Percentiles rank a stretch among this genome's conserved stretches.
Conservation (phyloP, 2,329 filamentous ascomycete genomes). For the Pseudocercospora pini-densiflorae region DNA sequence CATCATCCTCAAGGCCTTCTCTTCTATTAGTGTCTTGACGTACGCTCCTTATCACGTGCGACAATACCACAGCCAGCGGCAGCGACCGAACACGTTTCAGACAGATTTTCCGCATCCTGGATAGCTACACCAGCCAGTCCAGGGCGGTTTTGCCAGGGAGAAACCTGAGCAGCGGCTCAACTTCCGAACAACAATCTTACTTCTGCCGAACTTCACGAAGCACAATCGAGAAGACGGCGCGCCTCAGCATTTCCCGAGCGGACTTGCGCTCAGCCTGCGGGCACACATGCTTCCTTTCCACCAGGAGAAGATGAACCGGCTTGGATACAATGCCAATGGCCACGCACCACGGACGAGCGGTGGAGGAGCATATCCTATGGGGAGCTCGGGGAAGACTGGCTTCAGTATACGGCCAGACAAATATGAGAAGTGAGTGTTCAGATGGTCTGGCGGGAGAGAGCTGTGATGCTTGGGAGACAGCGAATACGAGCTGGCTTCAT, state of each 20-base stretch:
- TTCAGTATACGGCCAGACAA: constrained; percentile 87
- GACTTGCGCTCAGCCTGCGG: constrained; percentile 12
- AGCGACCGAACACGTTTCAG: constrained; percentile 22
- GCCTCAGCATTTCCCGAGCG: neutral
- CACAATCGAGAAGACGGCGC: constrained; percentile 1
- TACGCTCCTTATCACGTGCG: constrained; percentile 4
- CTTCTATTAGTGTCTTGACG: neutral
- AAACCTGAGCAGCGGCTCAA: neutral
- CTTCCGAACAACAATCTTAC: constrained; percentile 5
- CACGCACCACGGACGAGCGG: constrained; percentile 45
- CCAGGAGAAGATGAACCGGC: constrained; percentile 75
- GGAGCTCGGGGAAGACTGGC: constrained; percentile 55
- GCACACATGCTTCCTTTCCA: constrained; percentile 60
- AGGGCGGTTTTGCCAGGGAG: neutral
- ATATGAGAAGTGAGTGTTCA: constrained; percentile 56
- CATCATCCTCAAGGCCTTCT: neutral
- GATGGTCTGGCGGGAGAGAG: neutral
- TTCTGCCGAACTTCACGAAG: neutral
- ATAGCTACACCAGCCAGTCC: neutral
- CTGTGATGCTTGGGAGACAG: neutral
- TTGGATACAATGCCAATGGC: constrained; percentile 79
- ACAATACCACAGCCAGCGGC: constrained; percentile 1
- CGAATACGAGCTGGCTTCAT: neutral
- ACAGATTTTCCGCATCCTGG: constrained; percentile 10
- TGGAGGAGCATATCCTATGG: constrained; percentile 43